phyloP scores from a whole-genome alignment of 2,329 filamentous ascomycete genomes.

The Xylaria sp. region DNA sequence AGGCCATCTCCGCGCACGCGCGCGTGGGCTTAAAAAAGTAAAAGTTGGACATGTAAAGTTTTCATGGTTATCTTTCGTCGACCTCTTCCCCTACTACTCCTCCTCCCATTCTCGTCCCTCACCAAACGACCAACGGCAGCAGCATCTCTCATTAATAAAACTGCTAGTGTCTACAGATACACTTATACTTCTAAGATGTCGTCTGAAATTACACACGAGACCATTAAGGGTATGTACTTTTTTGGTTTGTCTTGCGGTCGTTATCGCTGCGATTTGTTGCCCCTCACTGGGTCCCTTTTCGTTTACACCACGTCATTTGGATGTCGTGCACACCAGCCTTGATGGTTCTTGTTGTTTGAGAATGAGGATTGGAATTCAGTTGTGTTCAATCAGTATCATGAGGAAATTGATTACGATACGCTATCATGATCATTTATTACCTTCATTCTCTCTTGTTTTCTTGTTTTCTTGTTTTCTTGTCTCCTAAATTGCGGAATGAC shows the following conservation, averaged over 20 bases:
- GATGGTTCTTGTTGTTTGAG: background rate
- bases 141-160: background rate
- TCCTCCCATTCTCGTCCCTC: background rate
- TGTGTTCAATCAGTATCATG: background rate
- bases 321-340: background rate
- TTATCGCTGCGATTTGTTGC: slow-evolving; percentile 3
- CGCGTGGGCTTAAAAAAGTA: slow-evolving; percentile 2
- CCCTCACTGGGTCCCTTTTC: slow-evolving; percentile 15
- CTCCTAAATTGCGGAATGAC: too few species aligned
- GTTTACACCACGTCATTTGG: slow-evolving; percentile 7
- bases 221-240: slow-evolving; percentile 66
- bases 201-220: slow-evolving; percentile 64
- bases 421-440: background rate
- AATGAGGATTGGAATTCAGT: background rate
- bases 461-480: background rate
- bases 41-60: slow-evolving; percentile 28
- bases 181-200: slow-evolving; percentile 55
- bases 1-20: background rate
- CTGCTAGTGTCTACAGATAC: slow-evolving; percentile 14
- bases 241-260: background rate
- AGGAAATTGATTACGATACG: background rate
- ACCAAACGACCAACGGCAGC: background rate
- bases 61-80: slow-evolving; percentile 32
- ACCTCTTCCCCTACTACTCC: slow-evolving; percentile 7
- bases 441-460: background rate